phyloP scores from a whole-genome alignment of 305 asterid species.

The Rubia peregrina region DNA sequence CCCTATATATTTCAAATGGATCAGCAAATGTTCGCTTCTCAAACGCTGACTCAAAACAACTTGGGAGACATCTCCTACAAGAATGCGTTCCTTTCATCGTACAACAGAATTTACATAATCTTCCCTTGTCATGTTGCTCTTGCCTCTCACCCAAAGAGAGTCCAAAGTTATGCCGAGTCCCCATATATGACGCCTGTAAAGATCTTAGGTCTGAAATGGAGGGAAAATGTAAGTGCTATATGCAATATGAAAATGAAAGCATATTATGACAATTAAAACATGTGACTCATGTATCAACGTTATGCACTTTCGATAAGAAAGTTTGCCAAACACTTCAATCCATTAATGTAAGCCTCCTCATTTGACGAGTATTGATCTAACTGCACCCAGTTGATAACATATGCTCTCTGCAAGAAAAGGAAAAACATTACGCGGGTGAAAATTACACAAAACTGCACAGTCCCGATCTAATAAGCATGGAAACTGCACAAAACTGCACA shows the following conservation, averaged over 20 bases:
- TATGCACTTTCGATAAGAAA: conserved; percentile 57
- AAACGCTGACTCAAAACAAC: conserved; percentile 86
- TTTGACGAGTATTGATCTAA: conserved; percentile 53
- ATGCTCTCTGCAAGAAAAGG: conserved; percentile 46
- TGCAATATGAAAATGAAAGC: not conserved
- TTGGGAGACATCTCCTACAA: conserved; percentile 81
- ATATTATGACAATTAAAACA: conserved; percentile 9
- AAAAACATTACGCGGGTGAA: not conserved
- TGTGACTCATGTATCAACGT: conserved; percentile 31
- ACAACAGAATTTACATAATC: conserved; percentile 65
- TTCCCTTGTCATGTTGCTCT: conserved; percentile 59
- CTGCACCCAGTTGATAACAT: conserved; percentile 79
- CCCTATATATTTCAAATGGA: conserved; percentile 87
- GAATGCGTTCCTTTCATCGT: conserved; percentile 75
- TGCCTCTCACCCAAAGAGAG: conserved; percentile 30
- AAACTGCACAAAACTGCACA: no score
- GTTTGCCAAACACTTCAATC: conserved; percentile 52
- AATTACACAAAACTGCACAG: not conserved
- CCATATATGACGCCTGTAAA: conserved; percentile 47
- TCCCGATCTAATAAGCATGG: no score
- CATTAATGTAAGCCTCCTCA: conserved; percentile 63
- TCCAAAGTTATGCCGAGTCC: conserved; percentile 41
- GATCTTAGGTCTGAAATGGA: conserved; percentile 52
- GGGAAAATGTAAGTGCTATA: not conserved
- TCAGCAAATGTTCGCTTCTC: conserved; percentile 90